These are phyloP conservation scores for Flaveria trinervia DNA, from an alignment of 129 eudicot species.

Conservation along the genomic window DNA sequence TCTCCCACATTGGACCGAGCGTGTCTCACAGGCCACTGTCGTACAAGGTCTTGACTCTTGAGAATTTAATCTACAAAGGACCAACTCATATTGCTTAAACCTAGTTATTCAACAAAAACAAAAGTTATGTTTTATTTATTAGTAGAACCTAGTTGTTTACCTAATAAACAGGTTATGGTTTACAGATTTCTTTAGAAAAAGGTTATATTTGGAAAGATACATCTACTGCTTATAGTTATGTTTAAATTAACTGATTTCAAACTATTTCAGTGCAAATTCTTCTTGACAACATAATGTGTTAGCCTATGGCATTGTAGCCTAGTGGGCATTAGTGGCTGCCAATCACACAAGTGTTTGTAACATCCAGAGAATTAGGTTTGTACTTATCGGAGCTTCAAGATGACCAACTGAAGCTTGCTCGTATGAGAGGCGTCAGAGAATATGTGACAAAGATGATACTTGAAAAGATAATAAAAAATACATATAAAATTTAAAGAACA, in stretches of 20 bases:
- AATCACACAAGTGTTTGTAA: too few relatives aligned
- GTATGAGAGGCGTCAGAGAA: neutral
- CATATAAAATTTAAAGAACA: neutral
- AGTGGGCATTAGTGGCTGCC: too few relatives aligned
- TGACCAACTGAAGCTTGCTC: neutral
- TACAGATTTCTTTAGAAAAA: neutral
- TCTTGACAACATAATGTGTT: too few relatives aligned
- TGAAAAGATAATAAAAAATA: neutral
- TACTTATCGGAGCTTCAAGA: neutral
- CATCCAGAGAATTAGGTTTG: neutral
- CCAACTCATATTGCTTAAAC: too few relatives aligned
- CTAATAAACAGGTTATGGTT: too few relatives aligned
- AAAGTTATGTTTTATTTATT: neutral
- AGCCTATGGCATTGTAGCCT: too few relatives aligned
- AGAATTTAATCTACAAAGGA: too few relatives aligned
- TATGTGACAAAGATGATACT: neutral
- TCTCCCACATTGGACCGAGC: too few relatives aligned
- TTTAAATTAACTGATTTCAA: neutral
- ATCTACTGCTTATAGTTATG: neutral
- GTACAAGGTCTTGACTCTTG: too few relatives aligned
- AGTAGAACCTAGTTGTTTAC: neutral
- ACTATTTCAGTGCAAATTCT: neutral
- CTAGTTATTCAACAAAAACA: too few relatives aligned
- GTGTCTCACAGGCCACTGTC: too few relatives aligned
- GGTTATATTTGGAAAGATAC: neutral